Percentiles rank a stretch among this genome's conserved stretches.
These are phyloP conservation scores for Neurospora sp. DNA, from an alignment of 2,329 filamentous ascomycete species.

Conservation along the genomic window DNA sequence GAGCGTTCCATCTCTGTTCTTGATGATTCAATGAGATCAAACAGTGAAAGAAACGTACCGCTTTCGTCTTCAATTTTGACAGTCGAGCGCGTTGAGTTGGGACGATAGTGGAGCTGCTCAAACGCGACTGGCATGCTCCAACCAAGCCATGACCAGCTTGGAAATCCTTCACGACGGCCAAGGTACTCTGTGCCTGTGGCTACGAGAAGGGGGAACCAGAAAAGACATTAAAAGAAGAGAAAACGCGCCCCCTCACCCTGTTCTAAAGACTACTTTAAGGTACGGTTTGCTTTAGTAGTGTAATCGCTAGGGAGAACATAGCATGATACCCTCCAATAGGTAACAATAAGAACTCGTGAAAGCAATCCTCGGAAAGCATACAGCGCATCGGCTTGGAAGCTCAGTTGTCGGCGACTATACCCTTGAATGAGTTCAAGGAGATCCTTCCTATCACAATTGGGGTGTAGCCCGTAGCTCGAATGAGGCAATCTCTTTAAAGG, in stretches of 20 bases:
- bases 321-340: background rate
- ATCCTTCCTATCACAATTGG: too few species aligned
- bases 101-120: too few species aligned
- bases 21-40: accelerated
- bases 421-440: accelerated
- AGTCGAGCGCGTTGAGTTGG: too few species aligned
- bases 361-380: background rate
- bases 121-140: background rate
- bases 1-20: background rate
- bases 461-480: too few species aligned
- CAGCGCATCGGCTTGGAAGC: background rate
- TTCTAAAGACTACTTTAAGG: too few species aligned
- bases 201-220: background rate
- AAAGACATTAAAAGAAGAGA: background rate
- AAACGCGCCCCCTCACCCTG: too few species aligned
- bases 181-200: too few species aligned
- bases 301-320: too few species aligned
- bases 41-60: background rate
- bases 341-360: background rate
- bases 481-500: too few species aligned
- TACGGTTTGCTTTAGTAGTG: too few species aligned
- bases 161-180: background rate
- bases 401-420: accelerated
- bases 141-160: background rate
- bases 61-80: accelerated